These are phyloP conservation scores for Leucaena leucocephala DNA, from an alignment of 306 rosid genomes.

Conservation along the genomic window DNA sequence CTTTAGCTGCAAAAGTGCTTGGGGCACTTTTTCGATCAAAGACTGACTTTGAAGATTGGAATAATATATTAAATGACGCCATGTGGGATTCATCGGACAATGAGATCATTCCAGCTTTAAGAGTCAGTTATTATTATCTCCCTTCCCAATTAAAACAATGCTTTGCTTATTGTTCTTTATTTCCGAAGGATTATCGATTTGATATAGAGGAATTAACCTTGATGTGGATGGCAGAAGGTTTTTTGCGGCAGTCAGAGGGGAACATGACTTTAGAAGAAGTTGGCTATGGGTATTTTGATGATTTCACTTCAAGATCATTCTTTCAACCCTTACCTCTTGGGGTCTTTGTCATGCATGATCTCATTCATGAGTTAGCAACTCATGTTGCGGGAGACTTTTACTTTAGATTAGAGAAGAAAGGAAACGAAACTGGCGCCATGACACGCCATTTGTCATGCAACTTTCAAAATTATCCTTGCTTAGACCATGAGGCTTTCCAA, in stretches of 20 bases:
- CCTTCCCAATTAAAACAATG: slow-evolving; percentile 19
- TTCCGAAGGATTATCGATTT: slow-evolving; percentile 14
- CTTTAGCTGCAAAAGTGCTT: slow-evolving; percentile 2
- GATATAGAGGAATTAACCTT: background rate
- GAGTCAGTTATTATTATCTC: slow-evolving; percentile 14
- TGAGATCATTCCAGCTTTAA: background rate
- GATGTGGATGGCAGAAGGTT: slow-evolving; percentile 34
- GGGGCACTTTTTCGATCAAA: slow-evolving; percentile 17
- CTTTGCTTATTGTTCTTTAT: slow-evolving; percentile 21
- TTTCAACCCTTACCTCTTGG: background rate
- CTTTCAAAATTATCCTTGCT: too few relatives aligned
- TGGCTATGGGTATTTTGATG: slow-evolving; percentile 13
- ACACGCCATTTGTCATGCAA: too few relatives aligned
- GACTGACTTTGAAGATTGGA: background rate
- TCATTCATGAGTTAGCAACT: background rate
- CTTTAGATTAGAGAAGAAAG: background rate
- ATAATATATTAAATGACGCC: background rate
- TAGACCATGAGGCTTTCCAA: too few relatives aligned
- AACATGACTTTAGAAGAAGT: background rate
- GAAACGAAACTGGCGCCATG: too few relatives aligned
- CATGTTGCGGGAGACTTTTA: slow-evolving; percentile 8
- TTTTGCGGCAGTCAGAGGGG: background rate
- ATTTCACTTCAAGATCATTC: slow-evolving; percentile 8
- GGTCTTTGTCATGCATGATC: slow-evolving; percentile 26
- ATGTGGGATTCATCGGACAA: background rate